Evolutionary conservation across 2,329 filamentous ascomycete genomes (phyloP), one percentile per base, ranked within the genome.

Genomic region (Pseudocercospora cruenta): DNA sequence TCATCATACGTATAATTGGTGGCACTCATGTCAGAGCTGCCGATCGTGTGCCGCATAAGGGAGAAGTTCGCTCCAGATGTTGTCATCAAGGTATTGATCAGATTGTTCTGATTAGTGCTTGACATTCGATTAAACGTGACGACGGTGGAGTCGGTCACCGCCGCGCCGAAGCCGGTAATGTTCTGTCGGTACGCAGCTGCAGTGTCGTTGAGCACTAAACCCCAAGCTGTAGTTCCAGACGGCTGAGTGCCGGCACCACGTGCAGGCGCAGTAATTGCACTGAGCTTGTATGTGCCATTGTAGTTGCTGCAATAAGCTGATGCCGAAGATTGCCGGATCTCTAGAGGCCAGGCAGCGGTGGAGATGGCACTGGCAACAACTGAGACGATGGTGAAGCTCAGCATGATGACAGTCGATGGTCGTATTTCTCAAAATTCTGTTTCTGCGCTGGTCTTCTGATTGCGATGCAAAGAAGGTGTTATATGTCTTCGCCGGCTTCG

Each of bases 161-260:
- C 66, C n/a, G 64, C 69, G 16, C 69, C 69, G 10, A 71, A 71
- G 16, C 69, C 69, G 22, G 60, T 67, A 21, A 71, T 62, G 14
- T 24, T 63, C 53, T 71, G 67, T 47, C 65, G 53, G 49, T 69
- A 66, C 1, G 62, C 70, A 1, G 60, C 61, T 2, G 51, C 66
- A 22, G 74, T 73, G 31, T 70, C 71, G 69, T 75, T 72, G 58
- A 76, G 65, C 19, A 66, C 67, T 7, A 70, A 54, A 0, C 70
- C 62, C 64, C 66, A 70, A 26, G 55, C 36, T 19, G 49, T 60
- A 22, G 36, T 49, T 7, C 64, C 66, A 22, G 43, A 26, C 16
- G 65, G 63, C 6, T 60, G 47, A 28, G 39, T 60, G 9, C 55
- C 60, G 21, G 45, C 43, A 7, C 64, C 66, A 31, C 36, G 58